phyloP scores from a whole-genome alignment of 106 monocot species.

The Phalaenopsis aphrodite region DNA sequence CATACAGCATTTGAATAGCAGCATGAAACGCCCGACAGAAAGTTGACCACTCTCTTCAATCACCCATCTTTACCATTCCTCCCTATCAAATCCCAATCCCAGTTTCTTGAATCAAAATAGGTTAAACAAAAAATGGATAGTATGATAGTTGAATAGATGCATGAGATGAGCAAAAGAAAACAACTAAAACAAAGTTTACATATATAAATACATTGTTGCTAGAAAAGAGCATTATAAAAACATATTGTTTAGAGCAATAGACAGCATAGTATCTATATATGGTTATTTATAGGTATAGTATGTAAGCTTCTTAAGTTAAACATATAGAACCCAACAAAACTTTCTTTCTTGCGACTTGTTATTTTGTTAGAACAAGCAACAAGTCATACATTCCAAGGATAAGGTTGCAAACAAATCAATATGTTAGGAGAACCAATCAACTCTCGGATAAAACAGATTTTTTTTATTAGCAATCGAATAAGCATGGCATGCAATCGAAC shows the following conservation, averaged over 20 bases:
- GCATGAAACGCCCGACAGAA: conserved; percentile 1
- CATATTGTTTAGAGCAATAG: no score
- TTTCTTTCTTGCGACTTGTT: no score
- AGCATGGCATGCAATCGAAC: no score
- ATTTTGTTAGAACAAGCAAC: not conserved
- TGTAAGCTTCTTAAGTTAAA: no score
- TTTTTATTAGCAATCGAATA: not conserved
- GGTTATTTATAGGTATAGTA: no score
- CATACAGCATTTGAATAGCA: conserved; percentile 14
- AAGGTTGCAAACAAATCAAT: not conserved
- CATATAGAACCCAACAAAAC: no score
- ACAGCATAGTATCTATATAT: no score
- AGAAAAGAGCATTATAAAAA: no score
- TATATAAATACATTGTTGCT: no score
- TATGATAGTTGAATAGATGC: not conserved
- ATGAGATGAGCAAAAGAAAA: no score
- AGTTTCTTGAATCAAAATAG: conserved; percentile 19
- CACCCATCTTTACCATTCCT: conserved; percentile 78
- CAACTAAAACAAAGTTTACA: no score
- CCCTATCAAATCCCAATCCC: conserved; percentile 72
- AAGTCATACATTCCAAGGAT: not conserved
- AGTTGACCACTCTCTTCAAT: conserved; percentile 16
- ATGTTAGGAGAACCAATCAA: not conserved
- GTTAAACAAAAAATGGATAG: not conserved
- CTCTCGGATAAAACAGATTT: not conserved